Conservation (phyloP, 164 flowering plant species). For the Litsea cubeba region DNA sequence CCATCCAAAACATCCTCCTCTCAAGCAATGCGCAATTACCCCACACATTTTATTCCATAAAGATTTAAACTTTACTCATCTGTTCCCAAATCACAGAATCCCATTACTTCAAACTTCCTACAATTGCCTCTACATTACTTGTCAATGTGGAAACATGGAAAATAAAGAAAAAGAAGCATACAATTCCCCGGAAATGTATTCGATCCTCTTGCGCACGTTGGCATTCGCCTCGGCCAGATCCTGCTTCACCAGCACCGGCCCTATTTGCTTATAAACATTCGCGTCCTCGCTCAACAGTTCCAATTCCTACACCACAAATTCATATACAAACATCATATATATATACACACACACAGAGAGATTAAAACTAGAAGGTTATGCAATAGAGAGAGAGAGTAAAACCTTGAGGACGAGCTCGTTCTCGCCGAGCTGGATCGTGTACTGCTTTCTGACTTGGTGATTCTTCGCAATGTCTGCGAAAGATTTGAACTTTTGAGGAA, state of each 20-base stretch:
- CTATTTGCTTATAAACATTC: constrained; percentile 90
- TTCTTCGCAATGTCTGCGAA: constrained; percentile 76
- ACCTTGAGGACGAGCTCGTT: constrained; percentile 98
- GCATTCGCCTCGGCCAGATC: constrained; percentile 98
- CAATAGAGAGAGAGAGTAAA: background rate
- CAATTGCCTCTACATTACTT: too few relatives aligned
- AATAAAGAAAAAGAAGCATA: constrained; percentile 31
- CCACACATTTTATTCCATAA: too few relatives aligned
- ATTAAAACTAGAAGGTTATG: background rate
- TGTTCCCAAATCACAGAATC: too few relatives aligned
- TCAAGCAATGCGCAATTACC: too few relatives aligned
- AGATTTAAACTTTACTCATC: too few relatives aligned
- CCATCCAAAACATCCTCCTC: too few relatives aligned
- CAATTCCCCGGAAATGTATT: constrained; percentile 92
- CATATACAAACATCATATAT: background rate
- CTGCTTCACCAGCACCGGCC: constrained; percentile 97
- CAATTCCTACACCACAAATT: constrained; percentile 58
- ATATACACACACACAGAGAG: background rate
- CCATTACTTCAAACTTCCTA: too few relatives aligned
- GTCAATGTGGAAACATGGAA: background rate
- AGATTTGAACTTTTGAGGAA: background rate
- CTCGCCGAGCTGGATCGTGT: constrained; percentile 94
- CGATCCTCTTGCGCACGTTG: constrained; percentile 92
- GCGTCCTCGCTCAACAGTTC: constrained; percentile 79
- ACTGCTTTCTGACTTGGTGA: constrained; percentile 93